A percentile compares a stretch with the other conserved stretches of the same genome.
These are phyloP conservation scores for Apocynum venetum DNA, from an alignment of 257 asterid genomes.

Conservation along the genomic window DNA sequence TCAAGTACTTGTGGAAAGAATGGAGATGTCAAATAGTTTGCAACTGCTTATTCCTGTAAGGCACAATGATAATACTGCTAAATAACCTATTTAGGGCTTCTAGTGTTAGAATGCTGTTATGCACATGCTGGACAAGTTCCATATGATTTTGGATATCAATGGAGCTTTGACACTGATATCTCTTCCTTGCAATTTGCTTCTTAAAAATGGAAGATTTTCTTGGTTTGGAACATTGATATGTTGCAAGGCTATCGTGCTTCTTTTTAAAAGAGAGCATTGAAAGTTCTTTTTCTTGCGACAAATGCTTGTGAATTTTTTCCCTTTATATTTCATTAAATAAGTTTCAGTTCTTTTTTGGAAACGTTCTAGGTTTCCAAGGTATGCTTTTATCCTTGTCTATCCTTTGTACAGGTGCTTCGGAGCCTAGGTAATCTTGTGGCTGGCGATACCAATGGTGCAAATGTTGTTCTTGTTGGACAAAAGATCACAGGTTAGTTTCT, in stretches of 20 bases:
- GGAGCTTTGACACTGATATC: neutral
- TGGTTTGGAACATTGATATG: neutral
- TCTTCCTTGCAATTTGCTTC: neutral
- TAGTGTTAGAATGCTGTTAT: neutral
- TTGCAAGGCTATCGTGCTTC: neutral
- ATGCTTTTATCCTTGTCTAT: neutral
- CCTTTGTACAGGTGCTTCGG: slow-evolving; percentile 59
- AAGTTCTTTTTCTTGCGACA: neutral
- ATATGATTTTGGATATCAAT: neutral
- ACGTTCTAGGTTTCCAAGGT: neutral
- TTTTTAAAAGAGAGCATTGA: neutral
- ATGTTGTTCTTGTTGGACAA: slow-evolving; percentile 54
- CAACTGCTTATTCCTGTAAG: slow-evolving; percentile 94
- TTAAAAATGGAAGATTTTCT: neutral
- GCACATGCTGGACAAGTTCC: neutral
- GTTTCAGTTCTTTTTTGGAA: neutral
- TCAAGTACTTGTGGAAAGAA: slow-evolving; percentile 65
- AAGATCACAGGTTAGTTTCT: slow-evolving; percentile 64
- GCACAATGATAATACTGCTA: neutral
- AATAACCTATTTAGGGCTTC: neutral
- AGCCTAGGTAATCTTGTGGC: slow-evolving; percentile 96
- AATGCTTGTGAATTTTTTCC: neutral
- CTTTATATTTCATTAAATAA: neutral
- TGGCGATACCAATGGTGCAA: slow-evolving; percentile 57
- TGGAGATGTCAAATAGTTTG: slow-evolving; percentile 67